Percentiles rank a stretch among this genome's conserved stretches.
Evolutionary conservation across 108 stramenopile species (phyloP).

Genomic region (Bacterosira constricta): DNA sequence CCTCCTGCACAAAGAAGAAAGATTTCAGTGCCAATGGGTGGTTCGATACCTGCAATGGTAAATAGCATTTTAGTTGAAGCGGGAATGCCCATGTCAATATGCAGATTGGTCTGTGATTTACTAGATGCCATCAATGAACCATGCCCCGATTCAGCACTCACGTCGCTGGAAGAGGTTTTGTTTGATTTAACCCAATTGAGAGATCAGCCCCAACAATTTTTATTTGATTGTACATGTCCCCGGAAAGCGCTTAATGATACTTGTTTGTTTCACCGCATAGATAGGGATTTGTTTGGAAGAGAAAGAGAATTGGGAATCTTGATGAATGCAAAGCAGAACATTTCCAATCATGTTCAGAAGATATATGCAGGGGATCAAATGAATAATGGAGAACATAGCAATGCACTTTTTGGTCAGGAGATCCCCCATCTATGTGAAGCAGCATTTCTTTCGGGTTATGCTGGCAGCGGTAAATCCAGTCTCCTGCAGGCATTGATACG

Average conservation of each 20-base stretch:
- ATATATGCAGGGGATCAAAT: too few species aligned
- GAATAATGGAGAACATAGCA: too few species aligned
- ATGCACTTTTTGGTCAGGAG: too few species aligned
- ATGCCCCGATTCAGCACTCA: not conserved
- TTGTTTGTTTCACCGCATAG: not conserved
- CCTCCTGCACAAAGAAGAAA: too few species aligned
- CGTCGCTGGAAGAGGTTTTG: not conserved
- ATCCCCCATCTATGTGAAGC: not conserved
- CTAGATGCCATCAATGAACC: not conserved
- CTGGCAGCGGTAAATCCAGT: not conserved
- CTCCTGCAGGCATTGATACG: not conserved
- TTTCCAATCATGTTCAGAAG: too few species aligned
- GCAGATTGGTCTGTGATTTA: not conserved
- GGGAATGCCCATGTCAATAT: not conserved
- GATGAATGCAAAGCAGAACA: not conserved
- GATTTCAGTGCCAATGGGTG: too few species aligned
- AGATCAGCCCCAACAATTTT: not conserved
- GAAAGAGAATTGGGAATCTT: not conserved
- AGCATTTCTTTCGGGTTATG: not conserved
- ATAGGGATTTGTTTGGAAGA: conserved; percentile 1
- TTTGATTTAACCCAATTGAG: conserved; percentile 6
- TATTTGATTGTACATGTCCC: conserved; percentile 7
- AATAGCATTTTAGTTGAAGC: too few species aligned
- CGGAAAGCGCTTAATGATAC: not conserved
- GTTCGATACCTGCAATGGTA: too few species aligned